Percentiles rank a stretch among this genome's conserved stretches.
phyloP scores from a whole-genome alignment of 139 green algal genomes.

The Micractinium sp. region DNA sequence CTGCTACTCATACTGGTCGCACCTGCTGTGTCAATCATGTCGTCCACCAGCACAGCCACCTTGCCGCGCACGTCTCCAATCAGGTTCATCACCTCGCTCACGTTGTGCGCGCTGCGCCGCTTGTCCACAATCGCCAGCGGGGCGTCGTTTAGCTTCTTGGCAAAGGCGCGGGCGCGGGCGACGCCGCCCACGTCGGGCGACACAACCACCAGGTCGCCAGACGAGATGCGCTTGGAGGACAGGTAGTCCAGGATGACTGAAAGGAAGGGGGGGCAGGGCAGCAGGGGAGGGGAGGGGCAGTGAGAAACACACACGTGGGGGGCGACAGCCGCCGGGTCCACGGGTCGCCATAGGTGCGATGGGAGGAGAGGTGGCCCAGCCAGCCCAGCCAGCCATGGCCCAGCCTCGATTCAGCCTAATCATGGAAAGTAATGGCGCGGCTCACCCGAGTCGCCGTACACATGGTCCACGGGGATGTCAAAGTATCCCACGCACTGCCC shows the following conservation, averaged over 20 bases:
- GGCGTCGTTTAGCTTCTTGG: slow-evolving; percentile 98
- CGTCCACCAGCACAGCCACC: slow-evolving; percentile 98
- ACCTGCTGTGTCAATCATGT: slow-evolving; percentile 94
- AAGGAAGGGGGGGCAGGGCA: neutral
- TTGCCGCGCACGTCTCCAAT: slow-evolving; percentile 99
- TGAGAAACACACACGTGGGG: neutral
- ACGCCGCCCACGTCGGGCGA: slow-evolving; percentile 99
- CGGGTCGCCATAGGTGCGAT: too few relatives aligned
- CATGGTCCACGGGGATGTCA: slow-evolving; percentile 99
- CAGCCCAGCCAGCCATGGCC: too few relatives aligned
- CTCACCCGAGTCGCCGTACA: slow-evolving; percentile 74
- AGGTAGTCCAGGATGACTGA: slow-evolving; percentile 98
- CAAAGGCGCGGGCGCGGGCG: slow-evolving; percentile 94
- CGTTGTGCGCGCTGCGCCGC: slow-evolving; percentile 94
- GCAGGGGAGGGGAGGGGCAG: neutral
- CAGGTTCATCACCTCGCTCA: slow-evolving; percentile 99
- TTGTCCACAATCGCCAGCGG: slow-evolving; percentile 99
- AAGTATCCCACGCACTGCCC: slow-evolving; percentile 98
- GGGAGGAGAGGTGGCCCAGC: too few relatives aligned
- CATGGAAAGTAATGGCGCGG: too few relatives aligned
- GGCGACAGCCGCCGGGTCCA: too few relatives aligned
- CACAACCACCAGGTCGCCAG: slow-evolving; percentile 95
- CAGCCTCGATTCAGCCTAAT: too few relatives aligned
- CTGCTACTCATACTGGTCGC: neutral
- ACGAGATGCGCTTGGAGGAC: slow-evolving; percentile 94